Evolutionary conservation across 2,329 filamentous ascomycete species (phyloP).

Genomic region (Cryphonectria naterciae): DNA sequence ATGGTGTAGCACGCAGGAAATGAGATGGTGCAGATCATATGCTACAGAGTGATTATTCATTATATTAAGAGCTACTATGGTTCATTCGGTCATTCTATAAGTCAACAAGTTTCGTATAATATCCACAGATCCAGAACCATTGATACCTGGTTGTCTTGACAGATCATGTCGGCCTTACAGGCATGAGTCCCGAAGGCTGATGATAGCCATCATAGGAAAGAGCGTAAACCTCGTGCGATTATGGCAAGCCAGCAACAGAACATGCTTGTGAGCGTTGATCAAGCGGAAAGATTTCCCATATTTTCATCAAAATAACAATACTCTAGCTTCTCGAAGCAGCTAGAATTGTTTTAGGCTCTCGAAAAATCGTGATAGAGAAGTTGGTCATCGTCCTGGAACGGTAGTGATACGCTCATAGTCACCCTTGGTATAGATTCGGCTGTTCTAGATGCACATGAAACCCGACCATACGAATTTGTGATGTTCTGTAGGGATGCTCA

Average conservation of each 20-base stretch:
- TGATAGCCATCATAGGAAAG: neutral
- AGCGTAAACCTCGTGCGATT: neutral
- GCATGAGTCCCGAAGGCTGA: neutral
- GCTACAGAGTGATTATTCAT: neutral
- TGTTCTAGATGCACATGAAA: neutral
- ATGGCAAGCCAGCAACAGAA: neutral
- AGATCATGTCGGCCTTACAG: neutral
- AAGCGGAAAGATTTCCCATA: neutral
- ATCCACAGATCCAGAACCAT: neutral
- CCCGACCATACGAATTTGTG: too few species aligned
- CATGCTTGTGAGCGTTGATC: neutral
- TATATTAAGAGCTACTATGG: neutral
- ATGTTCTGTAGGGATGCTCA: too few species aligned
- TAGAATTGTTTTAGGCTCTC: neutral
- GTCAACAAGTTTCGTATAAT: neutral
- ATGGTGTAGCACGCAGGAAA: neutral
- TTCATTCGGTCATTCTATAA: neutral
- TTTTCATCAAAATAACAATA: neutral
- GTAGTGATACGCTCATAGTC: neutral
- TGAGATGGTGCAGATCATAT: neutral
- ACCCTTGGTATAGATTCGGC: neutral
- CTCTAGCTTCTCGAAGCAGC: neutral
- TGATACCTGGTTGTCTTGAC: neutral
- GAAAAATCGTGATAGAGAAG: neutral
- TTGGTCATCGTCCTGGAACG: neutral